Conservation (phyloP, 345 rosid species). For the Rhodamnia rubescens region DNA sequence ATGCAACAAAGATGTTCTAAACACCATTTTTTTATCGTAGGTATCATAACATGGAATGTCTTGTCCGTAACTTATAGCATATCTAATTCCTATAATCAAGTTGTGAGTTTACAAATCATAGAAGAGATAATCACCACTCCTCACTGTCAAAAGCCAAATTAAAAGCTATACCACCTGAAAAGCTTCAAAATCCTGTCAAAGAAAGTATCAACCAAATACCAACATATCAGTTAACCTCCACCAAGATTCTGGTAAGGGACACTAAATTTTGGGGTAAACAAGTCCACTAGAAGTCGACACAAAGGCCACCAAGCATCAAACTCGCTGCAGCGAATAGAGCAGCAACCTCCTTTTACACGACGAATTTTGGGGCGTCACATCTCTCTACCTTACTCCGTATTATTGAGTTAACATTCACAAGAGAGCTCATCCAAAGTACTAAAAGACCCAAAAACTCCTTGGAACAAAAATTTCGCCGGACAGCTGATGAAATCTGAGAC, state of each 20-base stretch:
- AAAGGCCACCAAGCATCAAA: neutral
- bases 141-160: no score
- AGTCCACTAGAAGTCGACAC: neutral
- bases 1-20: no score
- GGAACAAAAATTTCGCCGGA: neutral
- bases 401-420: neutral
- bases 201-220: neutral
- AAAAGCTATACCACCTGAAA: neutral
- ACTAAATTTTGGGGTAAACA: neutral
- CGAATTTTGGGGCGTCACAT: neutral
- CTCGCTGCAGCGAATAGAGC: neutral
- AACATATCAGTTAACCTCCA: neutral
- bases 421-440: neutral
- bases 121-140: neutral
- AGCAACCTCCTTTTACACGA: neutral
- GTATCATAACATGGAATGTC: no score
- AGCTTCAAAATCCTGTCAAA: neutral
- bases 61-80: neutral
- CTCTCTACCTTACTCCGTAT: neutral
- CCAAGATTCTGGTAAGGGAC: neutral
- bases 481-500: neutral
- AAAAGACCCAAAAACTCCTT: neutral
- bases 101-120: neutral
- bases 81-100: neutral
- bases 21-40: no score